These are phyloP conservation scores for Aspergillus wentii DNA, from an alignment of 495 filamentous ascomycete species.

Conservation along the genomic window DNA sequence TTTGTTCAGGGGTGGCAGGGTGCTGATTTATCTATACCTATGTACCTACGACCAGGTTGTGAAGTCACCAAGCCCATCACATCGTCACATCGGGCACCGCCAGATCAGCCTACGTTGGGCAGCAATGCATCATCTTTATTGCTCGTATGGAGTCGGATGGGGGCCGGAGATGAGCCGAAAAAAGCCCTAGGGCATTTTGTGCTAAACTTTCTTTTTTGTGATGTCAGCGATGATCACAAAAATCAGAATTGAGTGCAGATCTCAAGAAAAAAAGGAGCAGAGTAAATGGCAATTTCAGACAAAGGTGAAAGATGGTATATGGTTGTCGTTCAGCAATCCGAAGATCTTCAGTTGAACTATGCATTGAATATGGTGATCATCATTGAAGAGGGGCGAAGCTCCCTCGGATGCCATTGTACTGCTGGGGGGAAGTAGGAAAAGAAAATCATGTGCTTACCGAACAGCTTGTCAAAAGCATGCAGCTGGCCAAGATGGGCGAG, in stretches of 20 bases:
- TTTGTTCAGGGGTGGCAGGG: background rate
- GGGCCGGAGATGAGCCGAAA: too few relatives aligned
- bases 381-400: constrained; percentile 26
- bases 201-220: constrained; percentile 2
- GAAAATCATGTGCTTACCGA: too few relatives aligned
- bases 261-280: constrained; percentile 3
- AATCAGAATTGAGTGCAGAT: background rate
- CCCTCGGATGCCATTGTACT: too few relatives aligned
- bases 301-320: constrained; percentile 44
- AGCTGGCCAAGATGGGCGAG: too few relatives aligned
- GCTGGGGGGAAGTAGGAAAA: too few relatives aligned
- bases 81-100: background rate
- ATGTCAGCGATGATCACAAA: constrained; percentile 10
- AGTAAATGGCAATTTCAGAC: constrained; percentile 28
- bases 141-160: too few relatives aligned
- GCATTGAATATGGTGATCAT: constrained; percentile 45
- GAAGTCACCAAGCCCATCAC: background rate
- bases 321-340: constrained; percentile 44
- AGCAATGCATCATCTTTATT: constrained; percentile 47
- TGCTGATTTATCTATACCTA: background rate
- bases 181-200: too few relatives aligned
- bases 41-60: background rate
- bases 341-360: constrained; percentile 51
- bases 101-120: constrained; percentile 32
- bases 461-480: too few relatives aligned